These are phyloP conservation scores for Rhodomyrtus tomentosa DNA, from an alignment of 345 rosid genomes.

Conservation along the genomic window DNA sequence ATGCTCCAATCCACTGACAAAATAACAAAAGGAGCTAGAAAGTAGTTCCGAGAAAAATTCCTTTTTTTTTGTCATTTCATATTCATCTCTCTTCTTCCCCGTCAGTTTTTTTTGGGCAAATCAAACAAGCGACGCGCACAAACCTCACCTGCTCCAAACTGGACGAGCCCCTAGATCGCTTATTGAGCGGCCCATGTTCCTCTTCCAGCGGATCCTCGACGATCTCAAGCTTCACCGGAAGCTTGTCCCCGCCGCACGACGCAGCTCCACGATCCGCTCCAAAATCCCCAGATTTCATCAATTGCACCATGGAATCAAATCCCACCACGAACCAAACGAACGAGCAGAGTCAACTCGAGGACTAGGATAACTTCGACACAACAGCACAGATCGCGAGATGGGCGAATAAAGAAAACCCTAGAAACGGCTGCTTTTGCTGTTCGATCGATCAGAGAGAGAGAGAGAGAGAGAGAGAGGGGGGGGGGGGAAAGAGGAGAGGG, in stretches of 20 bases:
- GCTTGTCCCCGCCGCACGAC: slow-evolving; percentile 35
- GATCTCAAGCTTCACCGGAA: slow-evolving; percentile 82
- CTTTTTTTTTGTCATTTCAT: neutral
- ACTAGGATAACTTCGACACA: neutral
- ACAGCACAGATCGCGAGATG: neutral
- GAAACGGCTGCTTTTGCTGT: neutral
- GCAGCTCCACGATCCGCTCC: slow-evolving; percentile 1
- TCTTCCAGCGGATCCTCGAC: slow-evolving; percentile 75
- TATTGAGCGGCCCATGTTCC: slow-evolving; percentile 49
- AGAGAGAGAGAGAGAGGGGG: neutral
- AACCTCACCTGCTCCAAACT: slow-evolving; percentile 22
- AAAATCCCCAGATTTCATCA: slow-evolving; percentile 56
- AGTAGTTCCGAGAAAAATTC: neutral
- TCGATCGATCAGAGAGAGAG: neutral
- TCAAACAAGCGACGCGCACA: neutral
- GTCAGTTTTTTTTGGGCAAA: neutral
- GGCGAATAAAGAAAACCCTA: neutral
- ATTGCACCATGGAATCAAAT: slow-evolving; percentile 50
- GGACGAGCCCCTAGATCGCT: slow-evolving; percentile 55
- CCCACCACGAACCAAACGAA: neutral
- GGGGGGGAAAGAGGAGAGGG: too few species aligned
- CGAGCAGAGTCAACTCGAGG: neutral
- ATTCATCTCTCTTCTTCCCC: neutral
- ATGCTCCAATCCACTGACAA: neutral
- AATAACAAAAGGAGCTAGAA: neutral